Conservation (phyloP, 257 asterid species). For the Pogostemon cablin region DNA sequence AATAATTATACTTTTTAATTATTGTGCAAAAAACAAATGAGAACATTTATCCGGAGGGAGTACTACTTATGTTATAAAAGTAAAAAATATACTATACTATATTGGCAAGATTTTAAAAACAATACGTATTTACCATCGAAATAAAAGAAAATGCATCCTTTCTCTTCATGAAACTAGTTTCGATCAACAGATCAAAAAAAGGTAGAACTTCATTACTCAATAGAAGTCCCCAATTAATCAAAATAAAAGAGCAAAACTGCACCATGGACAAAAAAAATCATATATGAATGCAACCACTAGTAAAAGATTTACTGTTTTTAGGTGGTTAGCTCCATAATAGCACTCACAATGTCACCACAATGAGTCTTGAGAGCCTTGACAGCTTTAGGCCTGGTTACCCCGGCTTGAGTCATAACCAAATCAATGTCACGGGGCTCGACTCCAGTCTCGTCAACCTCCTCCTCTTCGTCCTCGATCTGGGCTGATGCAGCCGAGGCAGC, state of each 20-base stretch:
- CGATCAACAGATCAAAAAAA: neutral
- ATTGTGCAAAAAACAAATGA: too few species aligned
- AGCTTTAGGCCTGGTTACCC: slow-evolving; percentile 75
- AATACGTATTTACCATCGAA: neutral
- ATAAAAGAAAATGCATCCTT: neutral
- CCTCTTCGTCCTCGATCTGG: slow-evolving; percentile 68
- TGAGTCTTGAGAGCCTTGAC: slow-evolving; percentile 81
- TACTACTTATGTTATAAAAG: too few species aligned
- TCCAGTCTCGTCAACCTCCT: slow-evolving; percentile 72
- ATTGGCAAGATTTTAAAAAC: neutral
- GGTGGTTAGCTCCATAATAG: slow-evolving; percentile 88
- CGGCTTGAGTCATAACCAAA: slow-evolving; percentile 92
- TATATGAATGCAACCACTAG: slow-evolving; percentile 25
- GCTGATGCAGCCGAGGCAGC: slow-evolving; percentile 45
- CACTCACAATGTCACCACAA: slow-evolving; percentile 85
- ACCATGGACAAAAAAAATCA: slow-evolving; percentile 34
- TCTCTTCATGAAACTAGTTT: slow-evolving; percentile 1
- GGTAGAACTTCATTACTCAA: slow-evolving; percentile 30
- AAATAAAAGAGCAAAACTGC: slow-evolving; percentile 25
- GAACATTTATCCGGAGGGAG: too few species aligned
- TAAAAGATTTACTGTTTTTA: slow-evolving; percentile 22
- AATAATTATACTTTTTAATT: too few species aligned
- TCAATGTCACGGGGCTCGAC: slow-evolving; percentile 81
- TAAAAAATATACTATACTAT: too few species aligned
- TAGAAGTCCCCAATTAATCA: slow-evolving; percentile 11